phyloP scores from a whole-genome alignment of 192 early-diverging fungal genomes.

The Gonapodya prolifera region DNA sequence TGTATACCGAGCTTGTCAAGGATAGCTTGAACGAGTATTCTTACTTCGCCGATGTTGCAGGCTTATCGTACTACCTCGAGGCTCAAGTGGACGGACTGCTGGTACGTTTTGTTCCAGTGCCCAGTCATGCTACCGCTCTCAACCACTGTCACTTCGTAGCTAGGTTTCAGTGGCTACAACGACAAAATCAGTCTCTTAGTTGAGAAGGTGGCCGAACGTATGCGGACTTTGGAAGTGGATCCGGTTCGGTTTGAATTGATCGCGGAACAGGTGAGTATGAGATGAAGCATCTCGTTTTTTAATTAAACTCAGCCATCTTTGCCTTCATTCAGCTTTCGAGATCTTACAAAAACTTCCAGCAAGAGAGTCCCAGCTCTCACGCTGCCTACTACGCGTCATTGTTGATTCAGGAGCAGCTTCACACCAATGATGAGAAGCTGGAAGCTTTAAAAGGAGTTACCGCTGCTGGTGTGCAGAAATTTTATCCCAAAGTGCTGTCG shows the following conservation, averaged over 20 bases:
- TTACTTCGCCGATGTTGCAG: conserved; percentile 84
- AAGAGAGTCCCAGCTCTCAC: conserved; percentile 68
- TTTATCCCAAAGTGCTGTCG: conserved; percentile 57
- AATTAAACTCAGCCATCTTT: background rate
- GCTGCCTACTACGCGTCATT: conserved; percentile 61
- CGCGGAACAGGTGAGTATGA: conserved; percentile 41
- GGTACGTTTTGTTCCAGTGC: conserved; percentile 8
- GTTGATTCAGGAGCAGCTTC: conserved; percentile 65
- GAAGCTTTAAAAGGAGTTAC: conserved; percentile 55
- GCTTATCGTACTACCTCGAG: conserved; percentile 61
- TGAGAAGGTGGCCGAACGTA: conserved; percentile 51
- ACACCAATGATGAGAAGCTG: conserved; percentile 67
- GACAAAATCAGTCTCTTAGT: conserved; percentile 69
- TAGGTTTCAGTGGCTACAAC: conserved; percentile 72
- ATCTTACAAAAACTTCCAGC: conserved; percentile 62
- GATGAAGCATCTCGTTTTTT: background rate
- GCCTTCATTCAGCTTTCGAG: conserved; percentile 30
- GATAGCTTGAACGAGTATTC: conserved; percentile 76
- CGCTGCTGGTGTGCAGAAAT: conserved; percentile 55
- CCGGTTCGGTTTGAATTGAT: conserved; percentile 64
- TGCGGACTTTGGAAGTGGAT: conserved; percentile 49
- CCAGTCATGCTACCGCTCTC: no score
- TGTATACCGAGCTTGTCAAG: conserved; percentile 67
- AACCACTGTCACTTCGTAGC: conserved; percentile 8
- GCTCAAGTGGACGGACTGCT: conserved; percentile 45